Percentiles rank a stretch among this genome's conserved stretches.
Evolutionary conservation across 495 filamentous ascomycete species (phyloP).

Genomic region (Cladorrhinum samala): DNA sequence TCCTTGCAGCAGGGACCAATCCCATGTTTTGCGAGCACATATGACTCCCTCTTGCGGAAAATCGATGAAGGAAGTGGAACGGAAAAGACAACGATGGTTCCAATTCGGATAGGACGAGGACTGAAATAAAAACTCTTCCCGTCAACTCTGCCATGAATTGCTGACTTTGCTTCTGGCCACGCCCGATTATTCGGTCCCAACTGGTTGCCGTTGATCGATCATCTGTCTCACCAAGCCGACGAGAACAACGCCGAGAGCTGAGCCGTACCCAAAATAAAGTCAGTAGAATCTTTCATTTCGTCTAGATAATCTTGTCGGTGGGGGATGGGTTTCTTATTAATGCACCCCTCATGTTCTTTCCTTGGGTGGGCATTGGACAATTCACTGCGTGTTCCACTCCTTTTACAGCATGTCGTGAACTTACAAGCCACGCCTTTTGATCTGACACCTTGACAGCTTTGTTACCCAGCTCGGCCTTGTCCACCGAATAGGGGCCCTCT

Average conservation of each 20-base stretch:
- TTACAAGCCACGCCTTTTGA: constrained; percentile 10
- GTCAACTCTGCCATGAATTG: background rate
- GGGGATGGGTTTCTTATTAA: background rate
- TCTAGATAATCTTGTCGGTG: background rate
- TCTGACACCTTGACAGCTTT: constrained; percentile 10
- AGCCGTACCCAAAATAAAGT: background rate
- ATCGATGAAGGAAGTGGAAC: constrained; percentile 20
- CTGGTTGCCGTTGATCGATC: background rate
- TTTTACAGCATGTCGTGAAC: background rate
- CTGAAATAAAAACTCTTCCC: constrained; percentile 17
- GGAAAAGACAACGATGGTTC: constrained; percentile 1
- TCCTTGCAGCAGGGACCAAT: constrained; percentile 8
- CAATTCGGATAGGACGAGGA: background rate
- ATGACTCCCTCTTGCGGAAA: constrained; percentile 19
- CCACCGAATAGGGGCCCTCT: too few species aligned
- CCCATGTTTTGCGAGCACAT: constrained; percentile 7
- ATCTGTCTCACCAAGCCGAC: background rate
- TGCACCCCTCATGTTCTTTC: background rate
- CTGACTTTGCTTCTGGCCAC: constrained; percentile 3
- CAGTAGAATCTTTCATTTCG: background rate
- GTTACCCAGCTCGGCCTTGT: constrained; percentile 13
- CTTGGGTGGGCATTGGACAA: background rate
- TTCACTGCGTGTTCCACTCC: background rate
- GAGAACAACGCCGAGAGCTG: background rate
- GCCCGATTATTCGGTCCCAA: background rate